phyloP scores from a whole-genome alignment of 2,329 filamentous ascomycete genomes.

The Penicillium psychrosexuale region DNA sequence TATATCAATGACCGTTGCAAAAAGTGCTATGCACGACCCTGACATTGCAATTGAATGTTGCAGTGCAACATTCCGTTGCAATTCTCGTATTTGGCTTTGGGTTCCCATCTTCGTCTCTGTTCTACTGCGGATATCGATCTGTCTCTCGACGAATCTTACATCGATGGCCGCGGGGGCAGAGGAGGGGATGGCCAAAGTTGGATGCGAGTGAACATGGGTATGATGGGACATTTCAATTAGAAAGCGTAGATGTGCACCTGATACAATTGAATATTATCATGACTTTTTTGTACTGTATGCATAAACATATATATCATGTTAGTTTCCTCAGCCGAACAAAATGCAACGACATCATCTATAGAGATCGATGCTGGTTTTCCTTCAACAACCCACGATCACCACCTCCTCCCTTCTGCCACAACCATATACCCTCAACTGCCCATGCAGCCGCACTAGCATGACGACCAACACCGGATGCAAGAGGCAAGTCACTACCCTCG shows the following conservation, averaged over 20 bases:
- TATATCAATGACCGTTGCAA: conserved; percentile 39
- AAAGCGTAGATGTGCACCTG: not conserved
- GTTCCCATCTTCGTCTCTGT: conserved; percentile 6
- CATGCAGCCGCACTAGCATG: conserved; percentile 80
- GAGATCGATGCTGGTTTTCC: conserved; percentile 30
- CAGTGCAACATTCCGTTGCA: conserved; percentile 2
- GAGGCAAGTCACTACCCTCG: conserved; percentile 1
- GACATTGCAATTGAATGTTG: conserved; percentile 12
- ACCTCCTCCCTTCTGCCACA: conserved; percentile 71
- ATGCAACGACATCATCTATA: conserved; percentile 8
- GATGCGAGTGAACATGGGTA: conserved; percentile 9
- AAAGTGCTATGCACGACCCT: conserved; percentile 12
- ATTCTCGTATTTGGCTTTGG: conserved; percentile 15
- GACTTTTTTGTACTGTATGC: not conserved
- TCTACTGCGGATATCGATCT: conserved; percentile 18
- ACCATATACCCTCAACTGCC: conserved; percentile 85
- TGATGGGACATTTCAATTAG: conserved; percentile 19
- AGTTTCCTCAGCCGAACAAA: not conserved
- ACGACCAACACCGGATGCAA: conserved; percentile 39
- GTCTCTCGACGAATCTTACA: conserved; percentile 20
- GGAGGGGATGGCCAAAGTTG: conserved; percentile 6
- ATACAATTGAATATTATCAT: not conserved
- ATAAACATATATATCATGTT: not conserved
- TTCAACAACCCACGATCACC: conserved; percentile 42
- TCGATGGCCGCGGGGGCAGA: conserved; percentile 9